Evolutionary conservation across 345 rosid genomes (phyloP).

Genomic region (Eucalyptus tenuipes): DNA sequence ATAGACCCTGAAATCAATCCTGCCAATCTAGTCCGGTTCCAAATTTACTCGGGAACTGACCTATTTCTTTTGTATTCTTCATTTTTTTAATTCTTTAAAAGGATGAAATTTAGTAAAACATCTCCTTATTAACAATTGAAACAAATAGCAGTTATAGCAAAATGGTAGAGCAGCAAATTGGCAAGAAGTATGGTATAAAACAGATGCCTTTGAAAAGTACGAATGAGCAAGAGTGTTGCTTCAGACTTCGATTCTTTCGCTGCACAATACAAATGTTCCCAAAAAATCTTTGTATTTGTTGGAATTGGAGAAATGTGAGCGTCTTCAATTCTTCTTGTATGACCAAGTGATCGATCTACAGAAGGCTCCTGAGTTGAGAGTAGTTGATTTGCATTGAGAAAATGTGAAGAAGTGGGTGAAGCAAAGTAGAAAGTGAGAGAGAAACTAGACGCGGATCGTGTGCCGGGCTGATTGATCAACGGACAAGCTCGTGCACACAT

Average conservation of each 20-base stretch:
- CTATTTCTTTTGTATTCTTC: too few relatives aligned
- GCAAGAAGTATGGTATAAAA: too few relatives aligned
- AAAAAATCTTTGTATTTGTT: background rate
- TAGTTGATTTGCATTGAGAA: background rate
- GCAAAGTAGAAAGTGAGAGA: background rate
- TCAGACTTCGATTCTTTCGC: background rate
- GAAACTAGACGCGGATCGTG: background rate
- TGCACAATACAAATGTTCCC: background rate
- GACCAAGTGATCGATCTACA: background rate
- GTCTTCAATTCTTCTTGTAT: background rate
- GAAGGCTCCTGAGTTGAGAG: background rate
- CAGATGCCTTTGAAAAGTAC: too few relatives aligned
- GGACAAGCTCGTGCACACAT: background rate
- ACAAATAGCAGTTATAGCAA: too few relatives aligned
- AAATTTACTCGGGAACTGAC: accelerated
- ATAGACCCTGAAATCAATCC: too few relatives aligned
- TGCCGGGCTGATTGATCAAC: background rate
- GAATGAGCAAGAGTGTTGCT: background rate
- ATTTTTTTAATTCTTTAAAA: too few relatives aligned
- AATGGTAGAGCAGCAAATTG: too few relatives aligned
- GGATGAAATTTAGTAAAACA: too few relatives aligned
- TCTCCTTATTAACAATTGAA: too few relatives aligned
- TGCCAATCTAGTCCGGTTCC: accelerated
- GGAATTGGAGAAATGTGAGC: background rate
- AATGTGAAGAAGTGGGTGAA: background rate